Base-by-base conservation (phyloP, 2,329 filamentous ascomycete genomes). In the Lasiodiplodia sp. region DNA sequence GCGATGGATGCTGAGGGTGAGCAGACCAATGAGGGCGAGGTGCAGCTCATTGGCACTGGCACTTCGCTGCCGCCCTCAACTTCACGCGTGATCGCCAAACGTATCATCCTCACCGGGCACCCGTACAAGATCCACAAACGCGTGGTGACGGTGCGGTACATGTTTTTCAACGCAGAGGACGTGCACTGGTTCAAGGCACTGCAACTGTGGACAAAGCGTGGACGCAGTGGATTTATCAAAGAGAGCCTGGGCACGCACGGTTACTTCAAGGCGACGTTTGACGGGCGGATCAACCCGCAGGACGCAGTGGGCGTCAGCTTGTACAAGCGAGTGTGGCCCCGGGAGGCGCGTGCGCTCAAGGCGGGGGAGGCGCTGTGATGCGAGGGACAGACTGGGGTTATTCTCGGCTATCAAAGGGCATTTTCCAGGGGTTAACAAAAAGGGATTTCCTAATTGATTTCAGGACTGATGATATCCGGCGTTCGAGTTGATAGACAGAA, bases 261-360 rank as follows among this genome's bases (percentile, higher is more conserved):
- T n/a, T 99, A 99, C 84, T 98, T 98, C 87, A 99, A 99, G 86
- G 96, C 96, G 14, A 97, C 92, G 2, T 99, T 99, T 82, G 96
- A 99, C 79, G 93, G 91, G 14, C 92, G 92, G 78, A 95, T 99
- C 79, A 98, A 97, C 80, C 94, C 96, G 1, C 92, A 97, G 82
- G 96, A 99, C 82, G 90, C 94, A 3, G 89, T 99, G 57, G 96
- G 93, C 62, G 92, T 98, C 71, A 97, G 93, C 74, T 70, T 85
- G 69, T 85, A 85, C 70, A 86, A 86, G 80, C 73, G 84, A 57
- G 82, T 86, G 2, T 85, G 82, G 80, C 96, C 96, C 8, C 86
- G 94, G 69, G 85, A 85, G 71, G 89, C 93, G 21, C 80, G 75
- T 71, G 75, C 80, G 69, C 82, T 85, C 83, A 69, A 57, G 62